Evolutionary conservation across 2,329 filamentous ascomycete genomes (phyloP), one percentile per base, ranked within the genome.

Genomic region (Pestalotiopsis sp.): DNA sequence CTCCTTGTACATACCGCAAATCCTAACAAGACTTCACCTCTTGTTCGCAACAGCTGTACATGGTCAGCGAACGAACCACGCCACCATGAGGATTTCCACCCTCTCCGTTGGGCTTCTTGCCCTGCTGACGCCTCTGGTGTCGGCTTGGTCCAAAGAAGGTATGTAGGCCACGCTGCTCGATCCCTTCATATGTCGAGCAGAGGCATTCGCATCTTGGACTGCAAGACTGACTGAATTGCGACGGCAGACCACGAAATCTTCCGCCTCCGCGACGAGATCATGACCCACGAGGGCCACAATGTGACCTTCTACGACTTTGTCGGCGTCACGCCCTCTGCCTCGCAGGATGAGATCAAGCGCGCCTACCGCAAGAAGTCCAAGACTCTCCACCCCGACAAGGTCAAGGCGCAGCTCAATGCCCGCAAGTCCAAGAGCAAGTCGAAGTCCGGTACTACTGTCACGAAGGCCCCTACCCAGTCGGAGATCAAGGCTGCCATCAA

Each of bases 221-320:
- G 7, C 5, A 6, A 39, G 66, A 27, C 39, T 67, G 58, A 68
- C 70, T 64, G 36, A 56, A 63, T 58, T 20, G 38, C 14, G 45
- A 57, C 71, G 11, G 41, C 76, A 97, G 96, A 99, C 82, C 94
- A 97, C 79, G 96, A 99, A 83, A 98, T 99, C 84, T 99, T 99
- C 85, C 93, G 94, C 75, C 87, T 99, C 71, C 92, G 92, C 77
- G 94, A 98, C 83, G 96, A 98, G 80, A 88, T 99, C 68, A 84
- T 88, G 70, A 82, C 89, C 59, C 85, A 90, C 72, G 93, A 98
- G 80, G 94, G 96, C 68, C 77, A 85, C 65, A 91, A 93, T 71
- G 87, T 93, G 70, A 96, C 93, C 75, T 99, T 99, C 82, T 99
- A 99, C 88, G 91, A 97, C 78, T 96, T 97, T 82, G 86, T 99